Base-by-base conservation (phyloP, 169 alveolate species). In the Plasmodium knowlesi region DNA sequence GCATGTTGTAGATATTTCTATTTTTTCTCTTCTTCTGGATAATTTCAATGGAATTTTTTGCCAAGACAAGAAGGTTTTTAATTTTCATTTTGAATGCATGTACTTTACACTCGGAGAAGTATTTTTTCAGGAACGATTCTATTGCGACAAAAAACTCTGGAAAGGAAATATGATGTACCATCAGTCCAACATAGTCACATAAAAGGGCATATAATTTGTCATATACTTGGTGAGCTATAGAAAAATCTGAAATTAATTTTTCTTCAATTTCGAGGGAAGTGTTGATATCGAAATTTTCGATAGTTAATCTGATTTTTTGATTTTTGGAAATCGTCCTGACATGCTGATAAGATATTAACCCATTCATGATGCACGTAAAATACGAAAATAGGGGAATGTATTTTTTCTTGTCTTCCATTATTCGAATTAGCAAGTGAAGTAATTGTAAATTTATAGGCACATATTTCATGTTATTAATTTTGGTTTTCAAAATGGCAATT, bases 111-210 rank as follows among this genome's bases (percentile, higher is more conserved):
- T 67, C 92, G 39, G 41, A 14, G 32, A 32, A 80, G 73, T 90
- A 90, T 70, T 81, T 90, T 57, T 90, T 90, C 1, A 90, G 73
- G 71, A 43, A 90, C 0, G 90, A 43, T 43, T 90, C 92, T 28
- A 90, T 90, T 8, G 81, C 92, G 83, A 90, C 8, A 25, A 90
- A 90, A 22, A 90, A 90, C 41, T 90, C 95, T 0, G 95, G 95
- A 19, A 90, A 90, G n/a, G 95, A 90, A 28, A 90, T 82, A 70
- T 82, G 90, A 41, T 82, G 6, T 74, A 16, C 95, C 84, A 90
- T 90, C 46, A 90, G 82, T 9, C 95, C 92, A 80, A 90, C 32
- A 81, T 90, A 90, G 37, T 90, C 92, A 70, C 22, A 90, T 90
- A 90, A 30, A 10, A 90, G 30, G 25, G 81, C 92, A 81, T 90